These are phyloP conservation scores for Pyracantha coccinea DNA, from an alignment of 331 rosid species.

Conservation along the genomic window DNA sequence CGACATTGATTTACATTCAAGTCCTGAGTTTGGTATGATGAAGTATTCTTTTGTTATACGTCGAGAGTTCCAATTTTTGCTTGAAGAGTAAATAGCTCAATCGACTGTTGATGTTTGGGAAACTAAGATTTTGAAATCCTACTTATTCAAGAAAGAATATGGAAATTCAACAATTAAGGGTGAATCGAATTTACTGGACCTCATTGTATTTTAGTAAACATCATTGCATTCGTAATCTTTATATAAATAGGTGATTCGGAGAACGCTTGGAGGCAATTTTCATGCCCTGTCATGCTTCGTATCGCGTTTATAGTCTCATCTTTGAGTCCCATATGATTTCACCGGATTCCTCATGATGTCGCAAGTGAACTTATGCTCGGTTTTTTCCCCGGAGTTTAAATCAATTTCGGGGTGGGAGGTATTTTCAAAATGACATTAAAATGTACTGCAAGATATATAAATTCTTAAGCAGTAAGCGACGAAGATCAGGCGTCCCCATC, in stretches of 20 bases:
- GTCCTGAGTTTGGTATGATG: neutral
- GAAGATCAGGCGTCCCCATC: neutral
- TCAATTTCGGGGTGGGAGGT: neutral
- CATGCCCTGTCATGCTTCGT: neutral
- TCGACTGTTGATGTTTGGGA: conserved; percentile 3
- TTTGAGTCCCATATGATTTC: neutral
- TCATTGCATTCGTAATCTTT: neutral
- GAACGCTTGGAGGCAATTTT: neutral
- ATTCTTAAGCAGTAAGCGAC: neutral
- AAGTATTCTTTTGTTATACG: conserved; percentile 24
- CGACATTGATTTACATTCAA: neutral
- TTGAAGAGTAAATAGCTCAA: conserved; percentile 15
- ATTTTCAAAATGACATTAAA: neutral
- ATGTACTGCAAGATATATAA: neutral
- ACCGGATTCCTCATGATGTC: neutral
- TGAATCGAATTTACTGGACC: no score
- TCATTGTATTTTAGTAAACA: neutral
- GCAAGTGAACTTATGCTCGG: neutral
- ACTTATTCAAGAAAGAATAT: no score
- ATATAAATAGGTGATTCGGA: neutral
- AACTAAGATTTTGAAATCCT: neutral
- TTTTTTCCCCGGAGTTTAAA: no score
- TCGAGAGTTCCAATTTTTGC: conserved; percentile 4
- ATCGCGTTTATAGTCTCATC: neutral
- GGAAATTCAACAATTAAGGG: no score